Base-by-base conservation (phyloP, 805 yeast genomes). In the Kregervanrija delftensis region DNA sequence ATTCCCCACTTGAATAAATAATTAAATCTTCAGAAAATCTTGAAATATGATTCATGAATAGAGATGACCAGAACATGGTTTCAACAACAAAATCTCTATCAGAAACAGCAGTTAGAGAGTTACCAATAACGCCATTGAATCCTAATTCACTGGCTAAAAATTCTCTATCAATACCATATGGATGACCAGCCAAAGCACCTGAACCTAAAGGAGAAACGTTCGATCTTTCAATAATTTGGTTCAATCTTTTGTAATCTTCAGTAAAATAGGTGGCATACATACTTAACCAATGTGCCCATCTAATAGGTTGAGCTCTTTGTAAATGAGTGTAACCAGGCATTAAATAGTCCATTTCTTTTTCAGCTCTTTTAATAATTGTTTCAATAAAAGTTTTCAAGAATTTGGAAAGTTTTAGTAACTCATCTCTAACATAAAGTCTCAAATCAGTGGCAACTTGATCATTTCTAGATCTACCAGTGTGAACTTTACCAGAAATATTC, bases 271-370 rank as follows among this genome's bases (percentile, higher is more conserved):
- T 91, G 34, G 96, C 97, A 60, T 93, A 91, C 63, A 88, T 81
- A 54, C 91, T 79, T 53, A 93, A 73, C 96, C 97, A 91, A 64
- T 93, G 99, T 1, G 97, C 74, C 99, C 99, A 93, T 69, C 99
- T 80, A 60, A 93, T 93, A n/a, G 99, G 99, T 68, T 90, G 99
- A 2, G 98, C 98, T 64, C 96, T 85, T 73, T 93, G 99, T 63
- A 93, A 72, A 69, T 93, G 99, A 11, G 99, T 93, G 71, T 93
- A 93, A 37, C 99, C 99, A 10, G 99, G 99, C 98, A 93, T 93
- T 60, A 93, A 74, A 14, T 84, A 85, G 56, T 85, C 95, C 48
- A 93, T 86, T 68, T 93, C 99, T 32, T 73, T 63, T 58, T 79
- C 83, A 5, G 95, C 96, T 60, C 99, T 79, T 45, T 72, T 72